These are phyloP conservation scores for Cercis canadensis DNA, from an alignment of 306 rosid species.

Conservation along the genomic window DNA sequence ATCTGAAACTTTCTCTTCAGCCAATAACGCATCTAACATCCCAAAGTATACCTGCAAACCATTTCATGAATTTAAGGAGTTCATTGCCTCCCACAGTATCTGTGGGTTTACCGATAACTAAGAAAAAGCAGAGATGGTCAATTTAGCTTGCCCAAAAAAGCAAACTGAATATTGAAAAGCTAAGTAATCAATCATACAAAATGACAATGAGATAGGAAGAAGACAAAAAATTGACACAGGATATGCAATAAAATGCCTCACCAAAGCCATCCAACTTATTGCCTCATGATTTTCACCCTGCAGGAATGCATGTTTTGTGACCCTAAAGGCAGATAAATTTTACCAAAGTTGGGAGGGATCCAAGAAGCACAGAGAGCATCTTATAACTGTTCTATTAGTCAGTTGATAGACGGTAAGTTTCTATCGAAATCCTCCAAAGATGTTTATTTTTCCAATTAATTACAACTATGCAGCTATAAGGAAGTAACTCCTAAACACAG, in stretches of 20 bases:
- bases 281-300: slow-evolving; percentile 2
- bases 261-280: slow-evolving; percentile 4
- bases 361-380: not conserved
- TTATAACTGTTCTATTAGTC: too few species aligned
- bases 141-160: slow-evolving; percentile 30
- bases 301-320: slow-evolving; percentile 11
- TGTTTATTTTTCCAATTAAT: slow-evolving; percentile 8
- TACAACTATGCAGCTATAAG: too few species aligned
- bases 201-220: too few species aligned
- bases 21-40: slow-evolving; percentile 83
- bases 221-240: too few species aligned
- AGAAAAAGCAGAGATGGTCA: slow-evolving; percentile 21
- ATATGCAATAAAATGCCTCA: not conserved
- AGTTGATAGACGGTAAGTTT: not conserved
- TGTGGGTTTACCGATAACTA: slow-evolving; percentile 28
- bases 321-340: slow-evolving; percentile 2
- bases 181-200: slow-evolving; percentile 9
- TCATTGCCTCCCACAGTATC: slow-evolving; percentile 8
- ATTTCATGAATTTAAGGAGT: slow-evolving; percentile 34
- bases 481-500: too few species aligned
- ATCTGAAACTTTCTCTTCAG: slow-evolving; percentile 72
- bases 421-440: slow-evolving; percentile 4
- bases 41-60: slow-evolving; percentile 71
- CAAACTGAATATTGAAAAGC: slow-evolving; percentile 28
- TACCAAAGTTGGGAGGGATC: slow-evolving; percentile 4